Conservation (phyloP, 2,329 filamentous ascomycete genomes). For the Aureobasidium melanogenum region DNA sequence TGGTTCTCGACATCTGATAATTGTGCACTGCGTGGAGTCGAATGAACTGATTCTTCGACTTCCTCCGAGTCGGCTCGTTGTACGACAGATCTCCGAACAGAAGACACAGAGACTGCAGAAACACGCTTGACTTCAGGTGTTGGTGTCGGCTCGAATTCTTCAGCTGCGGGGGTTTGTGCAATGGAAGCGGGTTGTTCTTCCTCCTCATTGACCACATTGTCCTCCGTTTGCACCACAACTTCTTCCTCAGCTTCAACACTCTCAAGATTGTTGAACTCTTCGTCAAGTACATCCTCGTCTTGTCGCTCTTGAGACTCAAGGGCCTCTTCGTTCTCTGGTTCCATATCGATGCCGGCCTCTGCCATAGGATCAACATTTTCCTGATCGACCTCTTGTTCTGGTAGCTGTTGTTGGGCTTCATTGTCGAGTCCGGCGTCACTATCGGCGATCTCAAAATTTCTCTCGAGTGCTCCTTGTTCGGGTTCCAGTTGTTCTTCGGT, state of each 20-base stretch:
- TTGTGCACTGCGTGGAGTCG: constrained; percentile 50
- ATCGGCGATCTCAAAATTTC: constrained; percentile 18
- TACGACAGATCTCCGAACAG: background rate
- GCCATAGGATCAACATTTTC: background rate
- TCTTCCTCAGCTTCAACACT: background rate
- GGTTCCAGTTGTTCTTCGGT: constrained; percentile 27
- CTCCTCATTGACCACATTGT: background rate
- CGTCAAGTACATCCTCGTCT: background rate
- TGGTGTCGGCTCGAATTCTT: constrained; percentile 30
- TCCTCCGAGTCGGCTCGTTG: constrained; percentile 34
- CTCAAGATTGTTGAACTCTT: constrained; percentile 4
- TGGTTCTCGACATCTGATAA: constrained; percentile 75
- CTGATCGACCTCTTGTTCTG: background rate
- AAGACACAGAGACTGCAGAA: background rate
- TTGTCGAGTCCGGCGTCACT: background rate
- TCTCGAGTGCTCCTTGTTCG: constrained; percentile 43
- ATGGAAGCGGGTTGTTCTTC: background rate
- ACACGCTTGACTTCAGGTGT: constrained; percentile 19
- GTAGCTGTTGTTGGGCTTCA: background rate
- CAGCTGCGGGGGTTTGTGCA: constrained; percentile 17
- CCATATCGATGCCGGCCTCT: constrained; percentile 2
- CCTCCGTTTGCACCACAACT: background rate
- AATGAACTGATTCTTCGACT: constrained; percentile 51
- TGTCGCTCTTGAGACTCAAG: background rate
- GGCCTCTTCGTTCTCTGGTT: background rate